Evolutionary conservation across 1,139 yeast genomes (phyloP).

Genomic region (Blastobotrys raffinosifermentans): DNA sequence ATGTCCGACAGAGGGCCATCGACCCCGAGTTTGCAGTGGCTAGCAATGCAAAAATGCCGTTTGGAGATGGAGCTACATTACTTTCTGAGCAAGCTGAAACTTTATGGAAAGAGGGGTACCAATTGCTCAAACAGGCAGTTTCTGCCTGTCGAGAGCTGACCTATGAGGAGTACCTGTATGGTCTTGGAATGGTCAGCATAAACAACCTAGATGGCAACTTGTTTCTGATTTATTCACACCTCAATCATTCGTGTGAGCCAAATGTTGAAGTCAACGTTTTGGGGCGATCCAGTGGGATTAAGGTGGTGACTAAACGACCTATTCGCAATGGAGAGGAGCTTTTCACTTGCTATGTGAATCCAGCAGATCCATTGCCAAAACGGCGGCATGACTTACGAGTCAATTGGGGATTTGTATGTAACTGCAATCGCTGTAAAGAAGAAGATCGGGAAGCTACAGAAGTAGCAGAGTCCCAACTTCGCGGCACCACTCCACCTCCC

Average conservation of each 20-base stretch:
- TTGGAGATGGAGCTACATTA: slow-evolving; percentile 39
- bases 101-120: slow-evolving; percentile 56
- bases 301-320: slow-evolving; percentile 53
- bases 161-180: slow-evolving; percentile 51
- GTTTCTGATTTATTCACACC: slow-evolving; percentile 58
- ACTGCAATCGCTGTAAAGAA: slow-evolving; percentile 56
- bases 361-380: slow-evolving; percentile 53
- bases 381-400: slow-evolving; percentile 63
- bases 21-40: slow-evolving; percentile 28
- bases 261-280: slow-evolving; percentile 54
- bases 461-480: slow-evolving; percentile 14
- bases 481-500: neutral
- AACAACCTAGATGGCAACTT: slow-evolving; percentile 65
- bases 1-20: slow-evolving; percentile 53
- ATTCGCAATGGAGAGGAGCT: slow-evolving; percentile 64
- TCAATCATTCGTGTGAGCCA: slow-evolving; percentile 75
- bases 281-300: slow-evolving; percentile 48
- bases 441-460: slow-evolving; percentile 39
- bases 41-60: slow-evolving; percentile 38
- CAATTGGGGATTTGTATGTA: slow-evolving; percentile 83
- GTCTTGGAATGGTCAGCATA: slow-evolving; percentile 68
- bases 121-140: slow-evolving; percentile 46
- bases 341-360: slow-evolving; percentile 64
- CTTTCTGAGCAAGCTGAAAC: slow-evolving; percentile 52
- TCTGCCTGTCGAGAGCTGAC: slow-evolving; percentile 38